Evolutionary conservation across 768 basidiomycete genomes (phyloP).

Genomic region (Kondoa malvinella): DNA sequence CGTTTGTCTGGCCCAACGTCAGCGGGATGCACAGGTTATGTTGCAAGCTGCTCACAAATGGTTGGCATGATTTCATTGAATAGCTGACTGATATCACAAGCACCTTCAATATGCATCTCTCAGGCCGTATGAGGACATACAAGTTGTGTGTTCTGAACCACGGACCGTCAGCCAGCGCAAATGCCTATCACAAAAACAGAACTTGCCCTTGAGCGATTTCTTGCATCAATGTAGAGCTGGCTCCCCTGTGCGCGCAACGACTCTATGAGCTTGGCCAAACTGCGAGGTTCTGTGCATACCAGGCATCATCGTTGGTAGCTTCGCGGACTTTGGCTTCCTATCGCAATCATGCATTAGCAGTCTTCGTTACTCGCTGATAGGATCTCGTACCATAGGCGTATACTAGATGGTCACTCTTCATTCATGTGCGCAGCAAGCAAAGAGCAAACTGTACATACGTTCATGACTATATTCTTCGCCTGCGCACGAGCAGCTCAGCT

Average conservation of each 20-base stretch:
- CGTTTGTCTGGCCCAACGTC: constrained; percentile 27
- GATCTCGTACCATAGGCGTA: not conserved
- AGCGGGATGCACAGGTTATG: constrained; percentile 18
- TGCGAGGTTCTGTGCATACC: constrained; percentile 53
- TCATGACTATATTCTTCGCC: constrained; percentile 93
- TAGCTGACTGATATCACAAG: constrained; percentile 48
- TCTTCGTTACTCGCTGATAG: constrained; percentile 32
- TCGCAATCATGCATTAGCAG: constrained; percentile 38
- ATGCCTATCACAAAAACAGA: not conserved
- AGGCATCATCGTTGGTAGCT: constrained; percentile 94
- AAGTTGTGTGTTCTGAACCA: constrained; percentile 77
- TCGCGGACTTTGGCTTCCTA: constrained; percentile 94
- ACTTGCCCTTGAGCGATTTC: constrained; percentile 72
- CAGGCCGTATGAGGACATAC: constrained; percentile 39
- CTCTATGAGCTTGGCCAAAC: too few species aligned
- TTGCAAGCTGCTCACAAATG: constrained; percentile 49
- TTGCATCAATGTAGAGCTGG: constrained; percentile 92
- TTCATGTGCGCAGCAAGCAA: not conserved
- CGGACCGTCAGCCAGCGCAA: not conserved
- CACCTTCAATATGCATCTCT: not conserved
- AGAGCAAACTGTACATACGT: constrained; percentile 47
- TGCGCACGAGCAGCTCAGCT: constrained; percentile 28
- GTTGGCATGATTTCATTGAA: constrained; percentile 99
- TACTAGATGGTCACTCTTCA: not conserved
- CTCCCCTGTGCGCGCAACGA: constrained; percentile 56